Evolutionary conservation across 495 filamentous ascomycete species (phyloP).

Genomic region (Pyronema omphalodes): DNA sequence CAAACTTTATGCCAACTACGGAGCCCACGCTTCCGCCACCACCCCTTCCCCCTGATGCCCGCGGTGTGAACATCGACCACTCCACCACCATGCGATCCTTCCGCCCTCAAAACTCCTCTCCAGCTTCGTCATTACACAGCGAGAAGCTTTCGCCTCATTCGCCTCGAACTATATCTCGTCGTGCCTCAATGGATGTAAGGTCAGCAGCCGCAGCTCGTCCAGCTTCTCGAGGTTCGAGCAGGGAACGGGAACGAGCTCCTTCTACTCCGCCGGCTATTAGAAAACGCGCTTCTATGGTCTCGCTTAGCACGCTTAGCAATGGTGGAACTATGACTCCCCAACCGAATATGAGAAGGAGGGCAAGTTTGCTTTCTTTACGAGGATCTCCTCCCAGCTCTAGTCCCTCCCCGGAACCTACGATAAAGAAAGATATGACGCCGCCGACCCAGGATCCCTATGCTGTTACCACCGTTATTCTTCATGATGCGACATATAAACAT

Average conservation of each 20-base stretch:
- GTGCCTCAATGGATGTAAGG: slow-evolving; percentile 16
- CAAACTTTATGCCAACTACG: neutral
- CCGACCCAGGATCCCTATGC: slow-evolving; percentile 25
- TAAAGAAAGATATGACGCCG: slow-evolving; percentile 9
- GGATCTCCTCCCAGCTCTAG: slow-evolving; percentile 12
- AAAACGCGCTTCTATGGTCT: slow-evolving; percentile 18
- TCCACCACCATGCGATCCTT: slow-evolving; percentile 10
- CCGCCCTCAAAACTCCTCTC: slow-evolving; percentile 5
- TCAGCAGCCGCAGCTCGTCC: slow-evolving; percentile 7
- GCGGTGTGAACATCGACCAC: slow-evolving; percentile 7
- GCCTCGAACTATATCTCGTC: slow-evolving; percentile 12
- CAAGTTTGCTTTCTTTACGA: slow-evolving; percentile 13
- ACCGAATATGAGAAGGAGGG: slow-evolving; percentile 3
- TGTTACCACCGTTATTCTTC: slow-evolving; percentile 63
- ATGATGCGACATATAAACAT: slow-evolving; percentile 89
- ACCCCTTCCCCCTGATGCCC: neutral
- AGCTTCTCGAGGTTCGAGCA: slow-evolving; percentile 11
- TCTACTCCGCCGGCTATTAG: slow-evolving; percentile 20
- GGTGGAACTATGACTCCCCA: neutral
- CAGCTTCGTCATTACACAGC: slow-evolving; percentile 3
- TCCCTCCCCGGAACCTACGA: neutral
- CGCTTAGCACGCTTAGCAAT: slow-evolving; percentile 8
- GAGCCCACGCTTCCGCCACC: neutral
- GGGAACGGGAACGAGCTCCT: slow-evolving; percentile 13
- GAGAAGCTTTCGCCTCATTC: slow-evolving; percentile 1